phyloP scores from a whole-genome alignment of 2,329 filamentous ascomycete genomes.

The Fusarium mangiferae region DNA sequence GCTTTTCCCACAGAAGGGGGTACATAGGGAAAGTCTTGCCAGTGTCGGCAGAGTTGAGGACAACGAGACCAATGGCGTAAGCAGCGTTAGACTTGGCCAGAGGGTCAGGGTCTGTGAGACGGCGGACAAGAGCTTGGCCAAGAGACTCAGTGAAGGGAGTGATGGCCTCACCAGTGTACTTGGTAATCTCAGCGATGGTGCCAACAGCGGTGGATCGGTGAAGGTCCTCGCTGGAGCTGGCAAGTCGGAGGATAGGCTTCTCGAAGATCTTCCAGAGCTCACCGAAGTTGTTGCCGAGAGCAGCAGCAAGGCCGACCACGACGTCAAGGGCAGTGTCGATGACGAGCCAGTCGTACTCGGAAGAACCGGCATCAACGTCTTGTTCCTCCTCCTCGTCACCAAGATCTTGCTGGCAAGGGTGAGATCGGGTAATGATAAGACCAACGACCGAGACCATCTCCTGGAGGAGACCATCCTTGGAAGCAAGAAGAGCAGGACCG shows the following conservation, averaged over 20 bases:
- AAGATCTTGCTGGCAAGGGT: conserved; percentile 92
- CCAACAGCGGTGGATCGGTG: conserved; percentile 93
- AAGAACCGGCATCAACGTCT: conserved; percentile 78
- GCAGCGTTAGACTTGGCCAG: conserved; percentile 96
- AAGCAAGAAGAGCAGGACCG: conserved; percentile 84
- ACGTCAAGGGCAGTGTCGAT: conserved; percentile 95
- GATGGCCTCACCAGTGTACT: conserved; percentile 83
- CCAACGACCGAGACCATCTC: conserved; percentile 80
- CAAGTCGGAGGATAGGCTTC: conserved; percentile 88
- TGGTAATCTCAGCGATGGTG: conserved; percentile 89
- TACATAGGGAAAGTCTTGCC: conserved; percentile 78
- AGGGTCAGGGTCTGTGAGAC: conserved; percentile 86
- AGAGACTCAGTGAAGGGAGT: conserved; percentile 82
- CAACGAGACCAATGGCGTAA: conserved; percentile 87
- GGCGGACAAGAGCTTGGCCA: conserved; percentile 84
- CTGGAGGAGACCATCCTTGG: conserved; percentile 74
- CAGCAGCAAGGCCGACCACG: conserved; percentile 82
- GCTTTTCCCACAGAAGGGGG: conserved; percentile 80
- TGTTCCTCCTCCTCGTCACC: conserved; percentile 82
- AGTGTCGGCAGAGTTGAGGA: conserved; percentile 81
- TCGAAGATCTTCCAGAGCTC: conserved; percentile 97
- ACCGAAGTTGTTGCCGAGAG: conserved; percentile 81
- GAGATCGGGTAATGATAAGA: conserved; percentile 86
- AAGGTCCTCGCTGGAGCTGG: conserved; percentile 83
- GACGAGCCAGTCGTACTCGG: conserved; percentile 97